phyloP scores from a whole-genome alignment of 306 rosid species.

The Crotalaria pallida region DNA sequence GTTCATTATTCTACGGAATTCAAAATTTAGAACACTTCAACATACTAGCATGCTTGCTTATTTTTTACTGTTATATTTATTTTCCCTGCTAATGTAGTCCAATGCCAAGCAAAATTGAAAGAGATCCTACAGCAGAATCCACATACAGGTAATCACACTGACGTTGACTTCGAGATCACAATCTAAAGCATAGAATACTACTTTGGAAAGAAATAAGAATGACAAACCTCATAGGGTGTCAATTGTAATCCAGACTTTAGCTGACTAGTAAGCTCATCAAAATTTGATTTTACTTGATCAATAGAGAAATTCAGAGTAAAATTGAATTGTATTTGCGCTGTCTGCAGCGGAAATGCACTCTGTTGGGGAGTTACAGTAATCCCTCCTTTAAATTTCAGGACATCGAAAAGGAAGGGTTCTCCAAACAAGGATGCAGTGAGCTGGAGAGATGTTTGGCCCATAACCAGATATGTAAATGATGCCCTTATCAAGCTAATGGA shows the following conservation, averaged over 20 bases:
- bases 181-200: background rate
- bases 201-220: slow-evolving; percentile 1
- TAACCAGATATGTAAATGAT: slow-evolving; percentile 36
- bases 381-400: slow-evolving; percentile 70
- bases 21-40: background rate
- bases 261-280: slow-evolving; percentile 50
- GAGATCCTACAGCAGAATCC: background rate
- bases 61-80: background rate
- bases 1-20: background rate
- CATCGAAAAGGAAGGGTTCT: slow-evolving; percentile 43
- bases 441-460: slow-evolving; percentile 30
- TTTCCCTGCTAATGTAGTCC: background rate
- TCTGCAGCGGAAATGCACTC: slow-evolving; percentile 63
- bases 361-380: slow-evolving; percentile 61
- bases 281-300: slow-evolving; percentile 50
- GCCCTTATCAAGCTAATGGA: slow-evolving; percentile 47
- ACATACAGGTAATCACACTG: background rate
- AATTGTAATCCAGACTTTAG: slow-evolving; percentile 62
- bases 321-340: slow-evolving; percentile 48
- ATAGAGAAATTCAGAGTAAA: slow-evolving; percentile 71
- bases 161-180: background rate
- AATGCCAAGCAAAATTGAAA: background rate
- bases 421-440: slow-evolving; percentile 55
- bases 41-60: background rate
- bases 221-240: slow-evolving; percentile 58